Evolutionary conservation across 495 filamentous ascomycete genomes (phyloP), one percentile per base, ranked within the genome.

Genomic region (Chaetomium fimeti): DNA sequence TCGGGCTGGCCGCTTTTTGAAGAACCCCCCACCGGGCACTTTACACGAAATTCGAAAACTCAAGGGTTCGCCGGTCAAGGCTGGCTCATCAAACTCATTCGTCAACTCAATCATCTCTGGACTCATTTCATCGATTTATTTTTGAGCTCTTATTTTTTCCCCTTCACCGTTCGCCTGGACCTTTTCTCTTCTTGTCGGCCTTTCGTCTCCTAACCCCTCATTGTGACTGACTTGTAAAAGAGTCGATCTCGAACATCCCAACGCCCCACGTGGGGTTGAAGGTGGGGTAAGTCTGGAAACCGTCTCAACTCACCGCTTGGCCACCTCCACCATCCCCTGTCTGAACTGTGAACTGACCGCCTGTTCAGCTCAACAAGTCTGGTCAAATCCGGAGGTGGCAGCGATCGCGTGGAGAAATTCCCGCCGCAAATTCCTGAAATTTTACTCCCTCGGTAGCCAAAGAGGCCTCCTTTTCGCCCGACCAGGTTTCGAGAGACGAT

Each of bases 361-460:
- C 61, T 63, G 61, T 63, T 63, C 25, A 56, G 51, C 61, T 53
- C 61, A 57, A 57, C 61, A 57, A 27, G 8, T 49, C 20, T 11
- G 9, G 18, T 24, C n/a, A 49, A 56, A 45, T 56, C 38, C n/a
- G 49, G 25, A 22, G 40, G n/a, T n/a, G 11, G 9, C 25, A 32
- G 57, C 40, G n/a, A 40, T 27, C 36, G 22, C 0, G 27, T 38
- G 20, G 57, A 49, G 27, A 36, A 36, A 49, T 49, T 40, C 9
- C 18, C 4, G 20, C 16, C 42, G 42, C 24, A 48, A 22, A 12
- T 16, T 15, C 40, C 24, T 45, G 54, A 5, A 57, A 36, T 55
- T 29, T 16, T 20, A 18, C n/a, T 25, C 24, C 3, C 24, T 16
- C 49, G 9, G 51, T 12, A 29, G 15, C 27, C 27, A 15, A 29